These are phyloP conservation scores for Candida sphagnicola DNA, from an alignment of 805 yeast species.

Conservation along the genomic window DNA sequence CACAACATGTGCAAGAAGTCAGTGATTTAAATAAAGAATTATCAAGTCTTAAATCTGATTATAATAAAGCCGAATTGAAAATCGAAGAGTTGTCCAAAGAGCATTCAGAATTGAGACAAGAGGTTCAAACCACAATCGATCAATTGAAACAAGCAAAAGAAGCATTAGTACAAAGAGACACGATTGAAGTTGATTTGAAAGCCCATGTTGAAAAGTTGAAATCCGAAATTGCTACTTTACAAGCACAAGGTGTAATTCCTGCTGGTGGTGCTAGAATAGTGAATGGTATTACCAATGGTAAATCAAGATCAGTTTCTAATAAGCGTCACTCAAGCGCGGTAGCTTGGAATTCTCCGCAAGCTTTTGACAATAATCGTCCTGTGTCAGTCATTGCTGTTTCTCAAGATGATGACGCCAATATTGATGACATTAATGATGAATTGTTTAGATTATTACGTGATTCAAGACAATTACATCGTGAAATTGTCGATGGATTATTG, in stretches of 20 bases:
- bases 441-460: constrained; percentile 67
- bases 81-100: constrained; percentile 57
- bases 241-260: constrained; percentile 18
- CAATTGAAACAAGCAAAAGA: constrained; percentile 60
- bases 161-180: constrained; percentile 54
- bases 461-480: constrained; percentile 69
- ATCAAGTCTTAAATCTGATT: constrained; percentile 49
- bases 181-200: constrained; percentile 64
- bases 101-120: constrained; percentile 60
- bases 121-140: constrained; percentile 56
- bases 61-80: constrained; percentile 53
- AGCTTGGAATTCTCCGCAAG: constrained; percentile 29
- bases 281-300: constrained; percentile 28
- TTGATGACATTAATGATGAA: constrained; percentile 73
- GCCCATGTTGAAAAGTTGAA: constrained; percentile 55
- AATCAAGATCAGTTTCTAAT: constrained; percentile 28
- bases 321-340: constrained; percentile 40
- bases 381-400: constrained; percentile 61
- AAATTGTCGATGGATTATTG: constrained; percentile 81
- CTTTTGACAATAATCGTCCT: constrained; percentile 46
- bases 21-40: constrained; percentile 54
- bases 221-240: constrained; percentile 46
- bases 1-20: constrained; percentile 47
- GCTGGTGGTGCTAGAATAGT: constrained; percentile 1
- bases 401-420: constrained; percentile 46